These are phyloP conservation scores for Ogataea hybrid DNA, from an alignment of 1,139 yeast genomes.

Conservation along the genomic window DNA sequence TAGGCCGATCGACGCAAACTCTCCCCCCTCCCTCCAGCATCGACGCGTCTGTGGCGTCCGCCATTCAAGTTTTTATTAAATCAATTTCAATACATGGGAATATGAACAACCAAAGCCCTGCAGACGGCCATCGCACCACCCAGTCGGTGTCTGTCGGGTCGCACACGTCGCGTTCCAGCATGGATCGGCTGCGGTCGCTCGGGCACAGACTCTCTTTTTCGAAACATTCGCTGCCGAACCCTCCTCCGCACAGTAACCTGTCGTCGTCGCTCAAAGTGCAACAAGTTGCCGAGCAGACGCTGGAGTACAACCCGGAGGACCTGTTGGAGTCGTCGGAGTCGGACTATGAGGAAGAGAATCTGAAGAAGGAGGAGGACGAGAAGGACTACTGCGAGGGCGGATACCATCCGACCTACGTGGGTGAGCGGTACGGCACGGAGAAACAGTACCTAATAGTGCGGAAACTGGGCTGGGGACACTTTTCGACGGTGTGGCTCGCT, in stretches of 20 bases:
- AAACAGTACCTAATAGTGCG: constrained; percentile 59
- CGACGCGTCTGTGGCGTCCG: not conserved
- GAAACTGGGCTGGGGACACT: constrained; percentile 82
- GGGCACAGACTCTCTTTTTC: constrained; percentile 24
- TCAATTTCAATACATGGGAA: constrained; percentile 1
- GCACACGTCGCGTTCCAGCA: constrained; percentile 2
- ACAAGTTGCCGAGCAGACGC: constrained; percentile 1
- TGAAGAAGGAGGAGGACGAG: constrained; percentile 53
- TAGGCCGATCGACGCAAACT: not conserved
- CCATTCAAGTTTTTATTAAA: not conserved
- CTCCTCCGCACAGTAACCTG: constrained; percentile 16
- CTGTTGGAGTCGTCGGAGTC: constrained; percentile 17
- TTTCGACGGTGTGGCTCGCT: constrained; percentile 79
- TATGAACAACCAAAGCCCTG: constrained; percentile 5
- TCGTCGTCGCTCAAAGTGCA: constrained; percentile 22
- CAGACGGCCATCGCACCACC: constrained; percentile 1
- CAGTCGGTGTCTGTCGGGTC: constrained; percentile 3
- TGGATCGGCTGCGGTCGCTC: constrained; percentile 14
- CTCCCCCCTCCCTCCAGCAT: no score
- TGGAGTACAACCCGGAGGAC: constrained; percentile 18
- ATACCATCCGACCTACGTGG: constrained; percentile 73
- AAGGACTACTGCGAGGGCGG: constrained; percentile 75
- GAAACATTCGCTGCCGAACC: constrained; percentile 18
- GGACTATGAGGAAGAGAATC: constrained; percentile 21
- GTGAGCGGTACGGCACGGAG: constrained; percentile 61